These are phyloP conservation scores for Byssothecium circinans DNA, from an alignment of 2,329 filamentous ascomycete genomes.

Conservation along the genomic window DNA sequence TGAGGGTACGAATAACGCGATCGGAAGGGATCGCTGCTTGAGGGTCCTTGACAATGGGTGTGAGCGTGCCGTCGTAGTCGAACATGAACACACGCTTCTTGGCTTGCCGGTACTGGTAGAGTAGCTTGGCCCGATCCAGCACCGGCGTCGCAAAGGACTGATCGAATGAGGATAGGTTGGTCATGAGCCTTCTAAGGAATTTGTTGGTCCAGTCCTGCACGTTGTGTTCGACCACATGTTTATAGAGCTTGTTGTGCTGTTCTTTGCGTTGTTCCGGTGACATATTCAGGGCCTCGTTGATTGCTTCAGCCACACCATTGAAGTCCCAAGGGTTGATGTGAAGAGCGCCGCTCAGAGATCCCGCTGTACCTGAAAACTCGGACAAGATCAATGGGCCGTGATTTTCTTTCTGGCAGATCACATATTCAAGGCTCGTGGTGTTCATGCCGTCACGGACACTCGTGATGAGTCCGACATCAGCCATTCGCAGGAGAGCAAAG, in stretches of 20 bases:
- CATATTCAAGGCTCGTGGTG: slow-evolving; percentile 92
- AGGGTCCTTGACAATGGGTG: slow-evolving; percentile 89
- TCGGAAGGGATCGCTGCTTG: slow-evolving; percentile 86
- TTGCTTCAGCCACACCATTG: slow-evolving; percentile 77
- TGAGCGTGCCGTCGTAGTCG: slow-evolving; percentile 96
- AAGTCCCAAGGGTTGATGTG: slow-evolving; percentile 98
- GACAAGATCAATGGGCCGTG: slow-evolving; percentile 90
- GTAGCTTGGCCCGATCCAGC: slow-evolving; percentile 72
- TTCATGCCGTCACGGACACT: slow-evolving; percentile 98
- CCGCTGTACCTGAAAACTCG: slow-evolving; percentile 93
- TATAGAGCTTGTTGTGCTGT: slow-evolving; percentile 76
- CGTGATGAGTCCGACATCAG: slow-evolving; percentile 90
- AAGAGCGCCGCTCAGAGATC: slow-evolving; percentile 80
- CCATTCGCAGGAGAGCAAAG: slow-evolving; percentile 86
- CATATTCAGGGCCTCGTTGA: slow-evolving; percentile 82
- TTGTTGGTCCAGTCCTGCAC: slow-evolving; percentile 83
- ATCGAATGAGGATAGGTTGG: slow-evolving; percentile 76
- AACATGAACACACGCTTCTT: slow-evolving; percentile 93
- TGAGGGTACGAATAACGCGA: slow-evolving; percentile 76
- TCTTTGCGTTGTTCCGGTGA: slow-evolving; percentile 62
- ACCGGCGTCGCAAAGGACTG: slow-evolving; percentile 76
- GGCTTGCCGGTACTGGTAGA: slow-evolving; percentile 73
- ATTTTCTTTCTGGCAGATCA: slow-evolving; percentile 85
- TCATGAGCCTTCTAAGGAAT: slow-evolving; percentile 76
- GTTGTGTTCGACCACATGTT: slow-evolving; percentile 81